A percentile compares a stretch with the other conserved stretches of the same genome.
These are phyloP conservation scores for Coemansia biformis DNA, from an alignment of 192 early-diverging fungal genomes.

Conservation along the genomic window DNA sequence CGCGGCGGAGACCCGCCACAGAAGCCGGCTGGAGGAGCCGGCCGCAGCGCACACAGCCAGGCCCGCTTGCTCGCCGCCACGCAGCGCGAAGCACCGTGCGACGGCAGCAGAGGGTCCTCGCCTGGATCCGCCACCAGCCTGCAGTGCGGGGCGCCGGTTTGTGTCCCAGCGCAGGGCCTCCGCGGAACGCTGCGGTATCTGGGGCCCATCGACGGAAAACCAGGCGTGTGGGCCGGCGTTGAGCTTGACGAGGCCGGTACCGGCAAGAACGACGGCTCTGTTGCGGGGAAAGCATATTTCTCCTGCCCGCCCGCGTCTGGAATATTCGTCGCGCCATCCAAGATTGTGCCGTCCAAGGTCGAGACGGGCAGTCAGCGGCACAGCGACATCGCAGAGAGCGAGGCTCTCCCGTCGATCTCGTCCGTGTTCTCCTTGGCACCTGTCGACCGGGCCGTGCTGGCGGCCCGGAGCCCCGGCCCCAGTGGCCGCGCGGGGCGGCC, in stretches of 20 bases:
- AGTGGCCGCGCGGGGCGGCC: neutral
- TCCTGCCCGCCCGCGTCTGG: constrained; percentile 63
- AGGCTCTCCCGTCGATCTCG: constrained; percentile 3
- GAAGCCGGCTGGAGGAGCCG: too few species aligned
- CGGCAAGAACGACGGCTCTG: constrained; percentile 76
- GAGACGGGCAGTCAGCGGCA: neutral
- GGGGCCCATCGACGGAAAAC: constrained; percentile 69
- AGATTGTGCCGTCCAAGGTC: constrained; percentile 27
- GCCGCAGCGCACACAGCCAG: too few species aligned
- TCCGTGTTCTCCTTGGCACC: constrained; percentile 6
- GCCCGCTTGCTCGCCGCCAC: too few species aligned
- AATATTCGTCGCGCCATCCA: constrained; percentile 66
- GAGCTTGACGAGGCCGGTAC: constrained; percentile 65
- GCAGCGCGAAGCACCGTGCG: neutral
- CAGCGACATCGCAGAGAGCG: neutral
- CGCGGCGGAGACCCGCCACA: too few species aligned
- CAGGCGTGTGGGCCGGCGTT: constrained; percentile 75
- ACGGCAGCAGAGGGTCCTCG: neutral
- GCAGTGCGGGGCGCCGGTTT: constrained; percentile 55
- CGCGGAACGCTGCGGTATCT: constrained; percentile 65
- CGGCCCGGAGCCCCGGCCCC: too few species aligned
- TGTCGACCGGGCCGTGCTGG: neutral
- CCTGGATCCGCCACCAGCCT: constrained; percentile 13
- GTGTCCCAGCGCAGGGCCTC: constrained; percentile 55
- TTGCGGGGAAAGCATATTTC: constrained; percentile 67